A percentile compares a stretch with the other conserved stretches of the same genome.
Evolutionary conservation across 139 green algal genomes (phyloP).

Genomic region (Chlamydomonas asymmetrica): DNA sequence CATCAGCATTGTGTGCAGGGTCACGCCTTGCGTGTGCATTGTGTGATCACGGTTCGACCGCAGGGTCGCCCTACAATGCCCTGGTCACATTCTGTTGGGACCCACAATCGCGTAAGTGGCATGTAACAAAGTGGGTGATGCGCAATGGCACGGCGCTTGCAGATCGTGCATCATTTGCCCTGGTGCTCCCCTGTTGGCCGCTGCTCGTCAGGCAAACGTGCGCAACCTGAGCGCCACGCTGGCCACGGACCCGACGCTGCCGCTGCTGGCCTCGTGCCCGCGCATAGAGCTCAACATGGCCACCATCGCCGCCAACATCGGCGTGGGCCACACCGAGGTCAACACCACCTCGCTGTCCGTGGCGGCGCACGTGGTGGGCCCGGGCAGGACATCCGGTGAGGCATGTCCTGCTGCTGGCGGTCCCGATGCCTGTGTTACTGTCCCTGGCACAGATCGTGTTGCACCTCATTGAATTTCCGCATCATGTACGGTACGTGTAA

Average conservation of each 20-base stretch:
- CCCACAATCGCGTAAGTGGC: too few species aligned
- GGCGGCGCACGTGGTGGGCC: slow-evolving; percentile 18
- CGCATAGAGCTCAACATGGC: slow-evolving; percentile 33
- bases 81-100: background rate
- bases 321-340: slow-evolving; percentile 22
- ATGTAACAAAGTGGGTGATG: background rate
- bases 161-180: background rate
- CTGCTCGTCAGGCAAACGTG: slow-evolving; percentile 7
- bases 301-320: slow-evolving; percentile 24
- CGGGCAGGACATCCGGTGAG: slow-evolving; percentile 27
- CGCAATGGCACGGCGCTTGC: background rate
- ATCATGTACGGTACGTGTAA: background rate
- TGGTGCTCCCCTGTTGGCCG: background rate
- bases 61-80: too few species aligned
- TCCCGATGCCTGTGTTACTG: background rate
- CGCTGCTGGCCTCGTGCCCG: slow-evolving; percentile 10
- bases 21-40: too few species aligned
- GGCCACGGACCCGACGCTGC: slow-evolving; percentile 3
- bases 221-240: slow-evolving; percentile 6
- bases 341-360: slow-evolving; percentile 27
- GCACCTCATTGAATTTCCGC: background rate
- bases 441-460: background rate
- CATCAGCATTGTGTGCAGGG: background rate
- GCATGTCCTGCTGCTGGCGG: background rate
- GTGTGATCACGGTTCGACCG: too few species aligned